Evolutionary conservation across 2,329 filamentous ascomycete species (phyloP), one percentile per base, ranked within the genome.

Genomic region (Ophiostoma perfectum): DNA sequence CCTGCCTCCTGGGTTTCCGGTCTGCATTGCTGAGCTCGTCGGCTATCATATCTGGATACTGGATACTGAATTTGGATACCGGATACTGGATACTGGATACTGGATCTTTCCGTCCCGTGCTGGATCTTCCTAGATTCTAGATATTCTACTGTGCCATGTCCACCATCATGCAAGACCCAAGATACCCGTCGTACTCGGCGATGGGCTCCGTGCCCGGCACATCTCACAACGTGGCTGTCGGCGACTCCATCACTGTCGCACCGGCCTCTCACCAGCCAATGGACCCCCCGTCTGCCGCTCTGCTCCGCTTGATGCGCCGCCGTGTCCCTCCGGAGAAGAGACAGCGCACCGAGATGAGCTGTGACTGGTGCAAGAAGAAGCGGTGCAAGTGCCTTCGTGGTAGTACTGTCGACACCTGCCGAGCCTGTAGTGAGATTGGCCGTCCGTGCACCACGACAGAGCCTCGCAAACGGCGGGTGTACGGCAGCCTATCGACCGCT

Each of bases 361-460:
- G 72, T 52, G 72, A 72, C 71, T 71, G 71, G 69, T 73, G 72
- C 70, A 73, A 71, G 67, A 71, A 72, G 62, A 73, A 72, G 65
- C 70, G 72, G 8, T 72, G 72, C 69, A 72, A 72, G 67, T 72
- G 72, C 45, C 66, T 71, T 47, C 71, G 72, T n/a, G 67, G 68
- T 39, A 71, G 66, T 65, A 68, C 67, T 38, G 27, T 65, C 45
- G 72, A 72, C 64, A 67, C 70, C 18, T 72, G 71, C 67, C 71
- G 71, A 2, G 72, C 72, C 16, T 72, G 72, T 67, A 69, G 66
- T 58, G 69, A 71, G 64, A 62, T 68, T 38, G 71, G 72, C 18
- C 70, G 70, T 36, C 64, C 70, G 7, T 73, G 72, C 67, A 70
- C 67, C 2, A 71, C 70, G 41, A 73, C 71, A 2, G 71, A 72